These are phyloP conservation scores for Cryphonectria parasitica DNA, from an alignment of 2,329 filamentous ascomycete genomes.

Conservation along the genomic window DNA sequence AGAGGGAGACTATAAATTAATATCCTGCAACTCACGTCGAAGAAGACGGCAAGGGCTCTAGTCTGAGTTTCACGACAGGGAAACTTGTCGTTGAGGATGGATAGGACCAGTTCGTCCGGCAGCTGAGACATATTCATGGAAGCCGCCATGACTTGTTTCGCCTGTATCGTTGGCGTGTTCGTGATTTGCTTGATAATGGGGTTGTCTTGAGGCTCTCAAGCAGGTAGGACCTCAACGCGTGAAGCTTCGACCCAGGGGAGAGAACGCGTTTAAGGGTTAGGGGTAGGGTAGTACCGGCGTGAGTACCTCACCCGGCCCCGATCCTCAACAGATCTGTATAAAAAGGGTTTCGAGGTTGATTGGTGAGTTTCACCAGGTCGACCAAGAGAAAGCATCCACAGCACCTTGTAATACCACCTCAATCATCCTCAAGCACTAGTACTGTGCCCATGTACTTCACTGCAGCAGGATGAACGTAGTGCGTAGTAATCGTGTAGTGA, in stretches of 20 bases:
- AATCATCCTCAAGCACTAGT: no score
- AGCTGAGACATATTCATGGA: slow-evolving; percentile 39
- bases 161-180: not conserved
- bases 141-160: not conserved
- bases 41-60: slow-evolving; percentile 58
- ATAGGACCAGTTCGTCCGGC: slow-evolving; percentile 55
- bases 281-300: not conserved
- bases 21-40: slow-evolving; percentile 48
- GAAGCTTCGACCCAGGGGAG: not conserved
- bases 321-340: not conserved
- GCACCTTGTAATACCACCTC: no score
- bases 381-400: no score
- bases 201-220: not conserved
- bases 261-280: slow-evolving; percentile 8
- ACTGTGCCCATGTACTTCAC: no score
- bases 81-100: slow-evolving; percentile 51
- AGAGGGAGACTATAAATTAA: slow-evolving; percentile 30
- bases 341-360: not conserved
- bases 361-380: no score
- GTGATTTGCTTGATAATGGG: not conserved
- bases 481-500: no score
- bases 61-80: slow-evolving; percentile 64
- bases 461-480: no score
- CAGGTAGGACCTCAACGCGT: not conserved
- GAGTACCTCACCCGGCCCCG: no score